phyloP scores from a whole-genome alignment of 345 rosid species.

The Salix brachista region DNA sequence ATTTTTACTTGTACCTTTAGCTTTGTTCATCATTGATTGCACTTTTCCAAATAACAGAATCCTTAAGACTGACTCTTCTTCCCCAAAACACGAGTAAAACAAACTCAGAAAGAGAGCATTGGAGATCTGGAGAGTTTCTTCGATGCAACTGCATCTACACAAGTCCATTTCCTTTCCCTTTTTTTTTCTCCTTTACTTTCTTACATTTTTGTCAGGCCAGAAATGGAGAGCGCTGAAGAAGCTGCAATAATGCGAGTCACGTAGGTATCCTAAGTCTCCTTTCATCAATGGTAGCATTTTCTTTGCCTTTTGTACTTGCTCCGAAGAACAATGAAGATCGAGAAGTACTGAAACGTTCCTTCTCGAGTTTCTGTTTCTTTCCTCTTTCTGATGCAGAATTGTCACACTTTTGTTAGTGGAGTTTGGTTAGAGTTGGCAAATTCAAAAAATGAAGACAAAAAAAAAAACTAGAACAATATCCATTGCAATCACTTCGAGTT shows the following conservation, averaged over 20 bases:
- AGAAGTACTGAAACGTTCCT: not conserved
- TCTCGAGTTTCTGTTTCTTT: constrained; percentile 6
- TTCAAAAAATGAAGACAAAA: constrained; percentile 5
- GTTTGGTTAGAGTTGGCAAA: not conserved
- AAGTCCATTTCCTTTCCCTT: constrained; percentile 2
- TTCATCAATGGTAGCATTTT: not conserved
- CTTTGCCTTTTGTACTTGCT: not conserved
- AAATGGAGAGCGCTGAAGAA: not conserved
- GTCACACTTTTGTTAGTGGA: not conserved
- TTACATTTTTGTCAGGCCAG: not conserved
- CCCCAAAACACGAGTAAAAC: constrained; percentile 2
- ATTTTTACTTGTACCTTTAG: constrained; percentile 18
- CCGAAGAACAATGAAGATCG: not conserved
- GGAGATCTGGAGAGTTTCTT: not conserved
- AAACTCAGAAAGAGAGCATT: constrained; percentile 12
- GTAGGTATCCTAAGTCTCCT: not conserved
- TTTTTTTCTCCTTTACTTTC: not conserved
- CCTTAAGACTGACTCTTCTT: constrained; percentile 15
- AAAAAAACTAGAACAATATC: constrained; percentile 42
- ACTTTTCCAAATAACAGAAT: constrained; percentile 24
- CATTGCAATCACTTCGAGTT: constrained; percentile 41
- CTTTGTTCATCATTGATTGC: constrained; percentile 36
- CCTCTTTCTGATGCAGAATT: constrained; percentile 14
- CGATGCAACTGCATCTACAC: constrained; percentile 5
- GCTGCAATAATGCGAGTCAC: not conserved